Conservation (phyloP, 2,329 filamentous ascomycete genomes). For the Colletotrichum chlorophyti region DNA sequence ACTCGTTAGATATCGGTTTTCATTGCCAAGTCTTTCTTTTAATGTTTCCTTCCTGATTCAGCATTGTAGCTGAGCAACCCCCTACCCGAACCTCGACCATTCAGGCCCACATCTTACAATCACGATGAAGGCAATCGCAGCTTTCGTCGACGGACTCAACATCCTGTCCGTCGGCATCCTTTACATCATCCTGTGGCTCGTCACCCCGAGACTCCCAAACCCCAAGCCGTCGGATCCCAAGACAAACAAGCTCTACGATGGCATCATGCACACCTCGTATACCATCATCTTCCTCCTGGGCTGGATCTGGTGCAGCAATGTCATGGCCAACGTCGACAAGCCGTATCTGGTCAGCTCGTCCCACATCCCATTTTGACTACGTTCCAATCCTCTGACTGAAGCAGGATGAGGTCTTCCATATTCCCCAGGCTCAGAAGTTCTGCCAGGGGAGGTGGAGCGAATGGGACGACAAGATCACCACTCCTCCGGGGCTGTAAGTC, state of each 20-base stretch:
- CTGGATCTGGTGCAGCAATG: constrained; percentile 46
- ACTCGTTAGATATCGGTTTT: background rate
- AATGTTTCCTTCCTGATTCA: too few relatives aligned
- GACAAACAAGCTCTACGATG: constrained; percentile 24
- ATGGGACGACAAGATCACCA: constrained; percentile 98
- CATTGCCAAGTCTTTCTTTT: background rate
- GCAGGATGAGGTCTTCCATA: constrained; percentile 87
- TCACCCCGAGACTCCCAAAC: constrained; percentile 16
- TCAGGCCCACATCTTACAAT: background rate
- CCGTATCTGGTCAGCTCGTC: constrained; percentile 58
- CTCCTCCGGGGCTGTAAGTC: constrained; percentile 82
- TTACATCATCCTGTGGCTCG: constrained; percentile 11
- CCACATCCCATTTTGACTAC: accelerated
- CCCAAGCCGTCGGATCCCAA: constrained; percentile 6
- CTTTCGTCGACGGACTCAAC: constrained; percentile 23
- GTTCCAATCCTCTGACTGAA: background rate
- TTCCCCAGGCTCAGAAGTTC: constrained; percentile 89
- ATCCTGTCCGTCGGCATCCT: constrained; percentile 17
- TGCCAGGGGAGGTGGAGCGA: constrained; percentile 75
- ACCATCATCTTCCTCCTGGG: constrained; percentile 36
- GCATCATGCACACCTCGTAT: constrained; percentile 22
- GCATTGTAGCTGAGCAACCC: background rate
- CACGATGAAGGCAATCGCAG: constrained; percentile 25
- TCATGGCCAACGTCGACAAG: constrained; percentile 51
- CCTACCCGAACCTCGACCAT: background rate